Percentiles rank a stretch among this genome's conserved stretches.
Conservation (phyloP, 768 basidiomycete genomes). For the Leccinum uliginosum region DNA sequence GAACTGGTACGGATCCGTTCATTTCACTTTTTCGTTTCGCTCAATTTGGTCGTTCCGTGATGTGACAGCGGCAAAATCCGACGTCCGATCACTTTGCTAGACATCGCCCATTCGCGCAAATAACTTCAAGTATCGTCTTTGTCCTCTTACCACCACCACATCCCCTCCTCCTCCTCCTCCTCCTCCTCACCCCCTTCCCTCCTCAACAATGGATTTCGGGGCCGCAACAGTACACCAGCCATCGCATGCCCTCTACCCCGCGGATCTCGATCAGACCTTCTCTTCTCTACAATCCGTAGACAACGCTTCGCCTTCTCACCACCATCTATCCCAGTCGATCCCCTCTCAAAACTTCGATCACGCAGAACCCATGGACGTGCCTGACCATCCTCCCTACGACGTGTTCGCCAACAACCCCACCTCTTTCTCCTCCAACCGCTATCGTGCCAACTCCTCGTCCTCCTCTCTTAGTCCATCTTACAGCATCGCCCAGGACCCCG, state of each 20-base stretch:
- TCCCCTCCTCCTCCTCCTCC: constrained; percentile 25
- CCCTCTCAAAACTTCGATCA: constrained; percentile 44
- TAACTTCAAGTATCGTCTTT: constrained; percentile 31
- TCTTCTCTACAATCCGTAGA: constrained; percentile 42
- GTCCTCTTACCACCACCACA: constrained; percentile 31
- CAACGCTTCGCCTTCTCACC: constrained; percentile 35
- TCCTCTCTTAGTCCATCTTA: constrained; percentile 61
- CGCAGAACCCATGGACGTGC: constrained; percentile 49
- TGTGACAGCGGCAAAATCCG: constrained; percentile 48
- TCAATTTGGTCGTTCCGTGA: constrained; percentile 36
- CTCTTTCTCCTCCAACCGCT: constrained; percentile 55
- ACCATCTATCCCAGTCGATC: constrained; percentile 31
- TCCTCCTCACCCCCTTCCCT: constrained; percentile 37
- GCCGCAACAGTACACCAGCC: constrained; percentile 33
- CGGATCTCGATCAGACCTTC: constrained; percentile 57
- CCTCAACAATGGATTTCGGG: constrained; percentile 50
- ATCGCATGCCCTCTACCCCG: constrained; percentile 41
- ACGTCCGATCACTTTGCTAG: constrained; percentile 53
- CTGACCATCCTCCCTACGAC: constrained; percentile 61
- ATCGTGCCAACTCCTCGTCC: constrained; percentile 67
- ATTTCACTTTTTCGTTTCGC: constrained; percentile 21
- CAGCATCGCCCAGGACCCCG: constrained; percentile 47
- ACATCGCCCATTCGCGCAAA: constrained; percentile 31
- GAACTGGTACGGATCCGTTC: constrained; percentile 30
- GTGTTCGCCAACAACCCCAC: constrained; percentile 50